A percentile compares a stretch with the other conserved stretches of the same genome.
Conservation (phyloP, 176 grass and related monocot genomes). For the Ensete glaucum region DNA sequence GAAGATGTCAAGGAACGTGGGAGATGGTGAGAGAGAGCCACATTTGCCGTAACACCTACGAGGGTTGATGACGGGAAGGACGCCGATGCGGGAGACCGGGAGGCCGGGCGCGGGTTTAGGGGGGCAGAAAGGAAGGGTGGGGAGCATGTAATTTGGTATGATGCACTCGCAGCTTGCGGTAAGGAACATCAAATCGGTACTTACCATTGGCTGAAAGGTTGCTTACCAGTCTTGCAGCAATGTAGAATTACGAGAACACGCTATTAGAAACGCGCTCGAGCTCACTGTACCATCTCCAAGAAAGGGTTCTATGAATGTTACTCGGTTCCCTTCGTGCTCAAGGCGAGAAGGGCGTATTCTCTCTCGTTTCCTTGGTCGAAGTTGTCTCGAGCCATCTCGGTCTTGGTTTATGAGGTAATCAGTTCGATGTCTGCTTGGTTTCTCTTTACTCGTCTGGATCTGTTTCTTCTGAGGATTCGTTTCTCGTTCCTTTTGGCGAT, state of each 20-base stretch:
- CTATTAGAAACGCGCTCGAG: neutral
- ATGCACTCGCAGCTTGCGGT: neutral
- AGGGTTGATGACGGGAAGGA: slow-evolving; percentile 47
- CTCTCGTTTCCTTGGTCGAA: neutral
- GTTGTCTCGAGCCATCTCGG: slow-evolving; percentile 14
- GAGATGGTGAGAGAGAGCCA: slow-evolving; percentile 25
- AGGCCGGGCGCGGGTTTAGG: slow-evolving; percentile 32
- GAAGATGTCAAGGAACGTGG: slow-evolving; percentile 24
- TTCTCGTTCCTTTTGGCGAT: neutral
- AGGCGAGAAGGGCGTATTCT: neutral
- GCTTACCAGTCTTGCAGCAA: neutral
- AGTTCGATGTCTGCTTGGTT: neutral
- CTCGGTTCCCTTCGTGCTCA: neutral
- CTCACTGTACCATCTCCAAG: neutral
- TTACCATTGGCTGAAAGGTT: neutral
- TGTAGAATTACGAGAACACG: neutral
- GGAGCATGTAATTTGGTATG: neutral
- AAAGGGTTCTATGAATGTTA: neutral
- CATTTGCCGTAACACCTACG: slow-evolving; percentile 56
- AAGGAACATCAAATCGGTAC: too few relatives aligned
- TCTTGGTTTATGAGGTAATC: slow-evolving; percentile 50
- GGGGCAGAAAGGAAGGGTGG: slow-evolving; percentile 20
- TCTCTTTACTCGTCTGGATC: neutral
- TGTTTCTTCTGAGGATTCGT: neutral
- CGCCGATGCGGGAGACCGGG: slow-evolving; percentile 30